Conservation (phyloP, 352 stramenopile genomes). For the Pythium coloratum region DNA sequence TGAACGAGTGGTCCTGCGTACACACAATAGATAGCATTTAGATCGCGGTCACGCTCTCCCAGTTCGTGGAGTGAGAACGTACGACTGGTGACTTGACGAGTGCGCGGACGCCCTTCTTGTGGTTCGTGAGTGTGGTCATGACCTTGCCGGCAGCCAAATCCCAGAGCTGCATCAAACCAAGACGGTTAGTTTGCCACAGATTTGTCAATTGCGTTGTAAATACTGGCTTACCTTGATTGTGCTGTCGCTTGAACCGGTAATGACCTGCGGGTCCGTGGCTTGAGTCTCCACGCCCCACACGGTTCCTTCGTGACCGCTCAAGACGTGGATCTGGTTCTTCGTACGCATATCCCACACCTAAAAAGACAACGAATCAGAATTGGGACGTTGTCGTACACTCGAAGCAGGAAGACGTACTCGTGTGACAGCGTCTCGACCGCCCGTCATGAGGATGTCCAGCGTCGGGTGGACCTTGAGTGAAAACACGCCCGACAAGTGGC, state of each 20-base stretch:
- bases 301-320: constrained; percentile 97
- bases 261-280: constrained; percentile 94
- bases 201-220: no score
- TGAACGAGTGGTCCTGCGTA: constrained; percentile 95
- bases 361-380: neutral
- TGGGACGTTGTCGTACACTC: neutral
- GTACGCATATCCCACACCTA: constrained; percentile 99
- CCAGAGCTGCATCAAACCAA: constrained; percentile 81
- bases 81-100: constrained; percentile 88
- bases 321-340: constrained; percentile 96
- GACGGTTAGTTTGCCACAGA: no score
- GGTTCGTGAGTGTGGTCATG: constrained; percentile 99
- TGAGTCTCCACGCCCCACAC: constrained; percentile 96
- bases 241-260: constrained; percentile 92
- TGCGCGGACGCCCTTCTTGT: constrained; percentile 97
- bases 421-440: constrained; percentile 89
- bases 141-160: constrained; percentile 97
- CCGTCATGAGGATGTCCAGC: constrained; percentile 98
- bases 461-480: constrained; percentile 97
- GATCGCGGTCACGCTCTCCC: neutral
- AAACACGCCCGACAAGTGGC: constrained; percentile 99
- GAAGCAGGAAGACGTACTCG: constrained; percentile 40
- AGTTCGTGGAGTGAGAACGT: constrained; percentile 13
- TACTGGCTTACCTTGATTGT: constrained; percentile 86
- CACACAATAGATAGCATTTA: neutral